A percentile compares a stretch with the other conserved stretches of the same genome.
Conservation (phyloP, 768 basidiomycete species). For the Suillus sp. region DNA sequence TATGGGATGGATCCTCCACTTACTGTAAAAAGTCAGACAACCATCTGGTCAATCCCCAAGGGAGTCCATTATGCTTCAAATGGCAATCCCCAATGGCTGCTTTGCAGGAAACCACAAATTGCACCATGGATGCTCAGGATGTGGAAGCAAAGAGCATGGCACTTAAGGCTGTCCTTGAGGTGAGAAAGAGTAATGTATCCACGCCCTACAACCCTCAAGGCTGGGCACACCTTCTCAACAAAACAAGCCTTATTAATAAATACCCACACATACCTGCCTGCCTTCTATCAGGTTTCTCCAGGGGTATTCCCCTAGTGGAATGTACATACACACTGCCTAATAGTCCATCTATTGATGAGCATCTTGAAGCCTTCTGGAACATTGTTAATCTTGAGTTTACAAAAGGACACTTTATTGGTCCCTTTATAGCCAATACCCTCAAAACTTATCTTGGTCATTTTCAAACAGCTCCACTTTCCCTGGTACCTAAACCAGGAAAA, state of each 20-base stretch:
- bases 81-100: conserved; percentile 38
- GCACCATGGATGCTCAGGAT: conserved; percentile 45
- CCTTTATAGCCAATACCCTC: conserved; percentile 23
- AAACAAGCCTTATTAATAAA: background rate
- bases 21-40: too few species aligned
- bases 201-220: conserved; percentile 6
- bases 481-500: conserved; percentile 33
- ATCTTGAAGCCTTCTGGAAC: background rate
- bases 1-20: too few species aligned
- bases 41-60: too few species aligned
- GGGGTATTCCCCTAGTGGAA: background rate
- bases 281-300: background rate
- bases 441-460: conserved; percentile 29
- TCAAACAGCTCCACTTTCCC: conserved; percentile 30
- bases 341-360: background rate
- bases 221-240: background rate
- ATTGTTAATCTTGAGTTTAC: conserved; percentile 19
- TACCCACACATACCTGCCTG: background rate
- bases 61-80: conserved; percentile 33
- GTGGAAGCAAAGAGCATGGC: conserved; percentile 27
- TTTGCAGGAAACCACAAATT: conserved; percentile 18
- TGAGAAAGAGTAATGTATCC: conserved; percentile 1
- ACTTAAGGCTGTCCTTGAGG: conserved; percentile 13
- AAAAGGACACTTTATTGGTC: conserved; percentile 35
- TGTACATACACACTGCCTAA: conserved; percentile 5